phyloP scores from a whole-genome alignment of 2,329 filamentous ascomycete species.

The Cercospora janseana region DNA sequence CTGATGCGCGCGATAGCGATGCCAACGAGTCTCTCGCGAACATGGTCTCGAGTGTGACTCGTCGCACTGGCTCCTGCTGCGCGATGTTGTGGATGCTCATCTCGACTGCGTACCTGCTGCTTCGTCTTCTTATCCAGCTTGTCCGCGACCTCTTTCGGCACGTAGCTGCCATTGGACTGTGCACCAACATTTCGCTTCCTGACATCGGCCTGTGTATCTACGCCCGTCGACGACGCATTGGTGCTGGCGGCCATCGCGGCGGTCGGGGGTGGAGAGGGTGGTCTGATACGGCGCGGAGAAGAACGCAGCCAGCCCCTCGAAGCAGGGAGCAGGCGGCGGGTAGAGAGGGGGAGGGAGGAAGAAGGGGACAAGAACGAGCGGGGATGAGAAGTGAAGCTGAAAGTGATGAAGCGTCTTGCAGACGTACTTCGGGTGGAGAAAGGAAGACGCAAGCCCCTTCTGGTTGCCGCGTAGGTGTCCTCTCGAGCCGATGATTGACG shows the following conservation, averaged over 20 bases:
- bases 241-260: constrained; percentile 31
- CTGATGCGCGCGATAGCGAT: too few relatives aligned
- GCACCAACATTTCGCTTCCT: constrained; percentile 47
- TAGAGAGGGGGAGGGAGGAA: too few relatives aligned
- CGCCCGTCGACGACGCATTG: constrained; percentile 39
- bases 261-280: constrained; percentile 9
- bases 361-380: constrained; percentile 3
- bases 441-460: constrained; percentile 3
- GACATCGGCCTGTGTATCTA: constrained; percentile 46
- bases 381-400: background rate
- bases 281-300: constrained; percentile 5
- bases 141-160: constrained; percentile 30
- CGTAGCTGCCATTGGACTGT: constrained; percentile 37
- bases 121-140: constrained; percentile 47
- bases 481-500: constrained; percentile 1
- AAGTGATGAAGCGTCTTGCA: background rate
- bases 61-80: too few relatives aligned
- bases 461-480: constrained; percentile 4
- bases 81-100: too few relatives aligned
- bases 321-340: background rate
- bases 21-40: too few relatives aligned
- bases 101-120: constrained; percentile 46
- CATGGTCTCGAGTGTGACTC: too few relatives aligned
- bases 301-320: constrained; percentile 4
- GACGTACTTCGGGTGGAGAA: constrained; percentile 6